Conservation (phyloP, 2,329 filamentous ascomycete species). For the Ophioceras dolichostomum region DNA sequence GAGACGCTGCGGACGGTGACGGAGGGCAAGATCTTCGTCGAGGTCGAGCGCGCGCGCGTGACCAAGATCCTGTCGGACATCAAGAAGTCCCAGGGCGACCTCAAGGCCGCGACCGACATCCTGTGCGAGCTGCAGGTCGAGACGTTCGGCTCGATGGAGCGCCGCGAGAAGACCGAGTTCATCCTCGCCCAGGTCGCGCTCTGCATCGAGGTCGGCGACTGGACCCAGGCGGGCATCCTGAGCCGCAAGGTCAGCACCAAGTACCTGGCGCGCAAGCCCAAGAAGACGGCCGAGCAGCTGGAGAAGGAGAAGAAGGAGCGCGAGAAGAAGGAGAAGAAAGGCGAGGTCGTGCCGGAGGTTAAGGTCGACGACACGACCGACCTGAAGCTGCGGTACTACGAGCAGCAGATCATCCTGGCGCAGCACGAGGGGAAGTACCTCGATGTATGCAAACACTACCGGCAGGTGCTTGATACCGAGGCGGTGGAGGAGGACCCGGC, state of each 20-base stretch:
- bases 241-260: constrained; percentile 94
- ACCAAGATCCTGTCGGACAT: constrained; percentile 94
- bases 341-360: constrained; percentile 67
- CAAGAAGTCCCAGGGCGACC: constrained; percentile 89
- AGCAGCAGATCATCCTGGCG: constrained; percentile 89
- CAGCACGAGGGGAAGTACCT: constrained; percentile 98
- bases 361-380: constrained; percentile 87
- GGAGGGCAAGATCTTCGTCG: constrained; percentile 99
- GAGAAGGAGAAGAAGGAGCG: constrained; percentile 84
- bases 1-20: constrained; percentile 93
- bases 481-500: constrained; percentile 82
- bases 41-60: constrained; percentile 91
- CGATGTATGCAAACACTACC: constrained; percentile 95
- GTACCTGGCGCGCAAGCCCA: constrained; percentile 81
- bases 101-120: constrained; percentile 81
- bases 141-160: constrained; percentile 96
- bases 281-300: constrained; percentile 79
- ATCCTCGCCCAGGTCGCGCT: constrained; percentile 89
- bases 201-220: constrained; percentile 92
- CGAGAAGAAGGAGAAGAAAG: constrained; percentile 72
- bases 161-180: constrained; percentile 97
- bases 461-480: constrained; percentile 92
- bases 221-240: constrained; percentile 89
- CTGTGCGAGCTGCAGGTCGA: constrained; percentile 97
- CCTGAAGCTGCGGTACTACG: constrained; percentile 89